Evolutionary conservation across 2,329 filamentous ascomycete genomes (phyloP), one percentile per base, ranked within the genome.

Genomic region (Myriosclerotinia duriaeana): DNA sequence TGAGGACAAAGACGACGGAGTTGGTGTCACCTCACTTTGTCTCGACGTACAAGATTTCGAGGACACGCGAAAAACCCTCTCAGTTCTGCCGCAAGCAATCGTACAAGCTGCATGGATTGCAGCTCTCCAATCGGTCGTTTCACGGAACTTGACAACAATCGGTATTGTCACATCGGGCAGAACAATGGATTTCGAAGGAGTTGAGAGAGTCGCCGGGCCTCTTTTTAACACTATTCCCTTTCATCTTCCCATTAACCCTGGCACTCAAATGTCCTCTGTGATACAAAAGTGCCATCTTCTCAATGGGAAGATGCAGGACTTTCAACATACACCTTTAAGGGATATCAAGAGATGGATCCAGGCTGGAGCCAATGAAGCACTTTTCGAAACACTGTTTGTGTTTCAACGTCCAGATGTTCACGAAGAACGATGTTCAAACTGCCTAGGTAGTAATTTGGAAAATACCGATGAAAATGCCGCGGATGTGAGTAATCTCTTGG

Each of bases 171-270:
- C 91, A 0, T 95, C 93, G 8, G 94, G 93, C 0, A 84, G 93
- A 67, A 85, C 87, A 0, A 84, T 96, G 5, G 85, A 90, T 53
- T 78, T 92, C 15, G 83, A 88, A 9, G 81, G 81, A 2, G 84
- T 88, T 2, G 89, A 93, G 56, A 75, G 81, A 30, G 85, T 91
- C 0, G 84, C 95, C 53, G 94, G 93, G 0, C 93, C 94, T 0
- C 79, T 97, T 26, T 96, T 97, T 82, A 97, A 97, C 75, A 97
- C 93, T 0, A 80, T 97, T 1, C 92, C 93, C 0, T 92, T 90
- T 74, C 82, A 85, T 65, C 78, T 87, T 44, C 74, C 79, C 7
- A 70, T 84, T 17, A 68, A 78, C 8, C 69, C 76, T 0, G 73
- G 77, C 0, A 79, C 83, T 5, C 86, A 82, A 0, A 92, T 89